A percentile compares a stretch with the other conserved stretches of the same genome.
Evolutionary conservation across 306 rosid genomes (phyloP).

Genomic region (Medicago lupulina): DNA sequence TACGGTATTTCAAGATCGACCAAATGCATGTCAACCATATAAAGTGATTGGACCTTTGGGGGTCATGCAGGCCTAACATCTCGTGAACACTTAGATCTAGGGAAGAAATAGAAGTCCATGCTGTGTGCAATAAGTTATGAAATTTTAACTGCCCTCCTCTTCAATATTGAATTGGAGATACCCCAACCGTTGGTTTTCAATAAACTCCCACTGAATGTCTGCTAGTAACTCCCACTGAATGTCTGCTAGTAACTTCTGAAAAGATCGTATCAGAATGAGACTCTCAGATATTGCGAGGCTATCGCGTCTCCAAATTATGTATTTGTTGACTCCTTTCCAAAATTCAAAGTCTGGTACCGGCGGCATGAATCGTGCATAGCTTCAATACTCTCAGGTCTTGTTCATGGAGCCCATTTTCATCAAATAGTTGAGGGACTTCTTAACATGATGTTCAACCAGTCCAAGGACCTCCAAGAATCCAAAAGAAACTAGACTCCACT

Average conservation of each 20-base stretch:
- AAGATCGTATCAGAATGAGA: slow-evolving; percentile 73
- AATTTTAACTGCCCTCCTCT: slow-evolving; percentile 91
- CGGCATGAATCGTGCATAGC: slow-evolving; percentile 98
- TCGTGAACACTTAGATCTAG: slow-evolving; percentile 73
- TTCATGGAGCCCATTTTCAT: slow-evolving; percentile 94
- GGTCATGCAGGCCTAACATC: slow-evolving; percentile 84
- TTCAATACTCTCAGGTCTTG: slow-evolving; percentile 92
- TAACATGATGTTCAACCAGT: slow-evolving; percentile 72
- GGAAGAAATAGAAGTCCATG: slow-evolving; percentile 88
- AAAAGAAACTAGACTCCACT: no score
- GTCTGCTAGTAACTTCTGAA: slow-evolving; percentile 60
- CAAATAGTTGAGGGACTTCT: slow-evolving; percentile 95
- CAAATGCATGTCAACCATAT: no score
- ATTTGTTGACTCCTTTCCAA: slow-evolving; percentile 96
- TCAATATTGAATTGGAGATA: slow-evolving; percentile 89
- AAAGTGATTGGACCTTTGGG: slow-evolving; percentile 44
- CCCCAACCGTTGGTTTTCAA: slow-evolving; percentile 90
- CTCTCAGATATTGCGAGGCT: slow-evolving; percentile 77
- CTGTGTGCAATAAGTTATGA: slow-evolving; percentile 94
- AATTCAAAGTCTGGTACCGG: slow-evolving; percentile 88
- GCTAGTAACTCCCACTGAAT: no score
- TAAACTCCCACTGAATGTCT: no score
- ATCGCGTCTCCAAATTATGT: slow-evolving; percentile 74
- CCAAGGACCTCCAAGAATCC: no score
- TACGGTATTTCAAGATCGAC: no score